Base-by-base conservation (phyloP, 2,329 filamentous ascomycete genomes). In the Coniella vitis region DNA sequence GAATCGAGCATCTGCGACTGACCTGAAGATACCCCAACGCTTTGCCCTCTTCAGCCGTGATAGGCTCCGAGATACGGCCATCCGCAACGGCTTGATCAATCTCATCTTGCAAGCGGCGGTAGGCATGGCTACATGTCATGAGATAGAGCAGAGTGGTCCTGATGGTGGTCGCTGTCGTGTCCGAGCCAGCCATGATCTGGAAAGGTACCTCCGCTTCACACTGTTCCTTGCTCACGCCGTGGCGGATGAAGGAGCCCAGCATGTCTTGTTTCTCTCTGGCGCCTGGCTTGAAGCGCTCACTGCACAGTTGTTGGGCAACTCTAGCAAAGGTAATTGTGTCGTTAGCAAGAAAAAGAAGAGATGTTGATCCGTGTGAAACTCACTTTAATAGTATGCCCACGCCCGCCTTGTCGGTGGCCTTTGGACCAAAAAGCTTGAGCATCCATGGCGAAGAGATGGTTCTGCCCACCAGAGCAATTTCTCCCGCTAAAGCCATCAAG, bases 21-120 rank as follows among this genome's bases (percentile, higher is more conserved):
- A n/a, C n/a, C n/a, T n/a, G n/a, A 1, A 64, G 49, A 31, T 61
- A 62, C 9, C 57, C 60, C 14, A 64, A 41, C 4, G 48, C 49
- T 31, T 52, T 45, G 4, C 61, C 54, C 36, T 63, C 61, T 31
- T 36, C 48, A 12, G 16, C 34, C 9, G 40, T 49, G 22, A 45
- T 38, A 3, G 47, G 47, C 5, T 8, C 21, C 4, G 39, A 49
- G 17, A 49, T 45, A 12, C 21, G 17, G 2, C 35, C 35, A 7
- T 38, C 13, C n/a, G 19, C 22, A 14, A 39, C 36, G 13, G n/a
- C 47, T 7, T 34, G 8, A 29, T 39, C 22, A 20, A 49, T 49
- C 32, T 49, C 47, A 20, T 36, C 14, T 21, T 44, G 32, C 16
- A 49, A 29, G 4, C 7, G 10, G 8, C 35, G 17, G 40, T 49